phyloP scores from a whole-genome alignment of 2,329 filamentous ascomycete genomes.

The Fusarium duplospermum region DNA sequence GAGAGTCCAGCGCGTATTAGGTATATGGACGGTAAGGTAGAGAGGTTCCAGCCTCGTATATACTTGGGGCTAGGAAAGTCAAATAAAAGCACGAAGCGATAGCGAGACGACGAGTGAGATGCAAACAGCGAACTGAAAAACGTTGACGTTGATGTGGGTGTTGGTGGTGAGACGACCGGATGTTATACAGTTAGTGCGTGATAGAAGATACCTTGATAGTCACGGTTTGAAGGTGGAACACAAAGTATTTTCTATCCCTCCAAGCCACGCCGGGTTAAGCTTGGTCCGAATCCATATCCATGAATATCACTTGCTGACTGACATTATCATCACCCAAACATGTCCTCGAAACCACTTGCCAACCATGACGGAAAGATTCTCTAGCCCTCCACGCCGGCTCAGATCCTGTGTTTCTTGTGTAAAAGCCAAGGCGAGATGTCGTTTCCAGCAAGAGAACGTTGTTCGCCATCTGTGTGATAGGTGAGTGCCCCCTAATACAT shows the following conservation, averaged over 20 bases:
- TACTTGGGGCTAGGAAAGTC: not conserved
- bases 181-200: not conserved
- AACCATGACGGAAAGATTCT: conserved; percentile 28
- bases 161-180: not conserved
- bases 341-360: not conserved
- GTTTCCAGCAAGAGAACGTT: conserved; percentile 42
- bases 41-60: not conserved
- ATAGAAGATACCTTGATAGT: not conserved
- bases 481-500: conserved; percentile 15
- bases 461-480: conserved; percentile 44
- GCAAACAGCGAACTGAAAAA: not conserved
- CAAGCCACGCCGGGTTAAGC: not conserved
- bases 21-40: not conserved
- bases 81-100: not conserved
- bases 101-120: not conserved
- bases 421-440: conserved; percentile 45
- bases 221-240: not conserved
- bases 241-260: not conserved
- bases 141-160: not conserved
- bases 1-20: not conserved
- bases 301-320: not conserved
- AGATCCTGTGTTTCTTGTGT: conserved; percentile 48
- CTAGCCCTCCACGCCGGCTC: conserved; percentile 45
- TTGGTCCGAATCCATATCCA: not conserved
- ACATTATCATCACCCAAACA: not conserved